A percentile compares a stretch with the other conserved stretches of the same genome.
Evolutionary conservation across 768 basidiomycete genomes (phyloP).

Genomic region (Lyophyllum atratum): DNA sequence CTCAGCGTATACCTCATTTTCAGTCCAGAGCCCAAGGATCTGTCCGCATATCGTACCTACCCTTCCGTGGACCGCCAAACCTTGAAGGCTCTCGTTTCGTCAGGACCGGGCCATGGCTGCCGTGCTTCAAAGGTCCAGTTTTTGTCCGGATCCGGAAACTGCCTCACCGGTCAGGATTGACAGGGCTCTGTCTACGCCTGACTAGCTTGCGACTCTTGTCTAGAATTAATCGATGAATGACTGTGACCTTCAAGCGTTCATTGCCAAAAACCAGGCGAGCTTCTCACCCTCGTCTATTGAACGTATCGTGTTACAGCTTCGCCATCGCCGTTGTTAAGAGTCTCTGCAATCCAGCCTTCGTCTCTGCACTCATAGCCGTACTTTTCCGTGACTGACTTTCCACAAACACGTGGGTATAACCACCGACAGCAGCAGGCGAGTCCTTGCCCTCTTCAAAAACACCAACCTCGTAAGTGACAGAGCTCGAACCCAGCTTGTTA

Average conservation of each 20-base stretch:
- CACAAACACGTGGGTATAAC: conserved; percentile 87
- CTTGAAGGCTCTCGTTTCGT: too few species aligned
- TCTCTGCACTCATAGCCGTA: conserved; percentile 41
- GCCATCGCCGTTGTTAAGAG: conserved; percentile 27
- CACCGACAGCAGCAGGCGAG: conserved; percentile 46
- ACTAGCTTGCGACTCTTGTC: too few species aligned
- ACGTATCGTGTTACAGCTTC: conserved; percentile 12
- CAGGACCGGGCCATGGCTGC: too few species aligned
- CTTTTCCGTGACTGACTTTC: conserved; percentile 60
- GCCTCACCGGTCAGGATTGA: too few species aligned
- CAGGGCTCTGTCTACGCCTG: too few species aligned
- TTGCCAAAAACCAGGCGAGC: background rate
- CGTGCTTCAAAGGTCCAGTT: too few species aligned
- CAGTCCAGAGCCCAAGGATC: too few species aligned
- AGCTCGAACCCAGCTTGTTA: conserved; percentile 67
- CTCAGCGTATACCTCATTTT: too few species aligned
- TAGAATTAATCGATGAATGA: too few species aligned
- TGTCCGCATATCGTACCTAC: too few species aligned
- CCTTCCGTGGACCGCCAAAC: too few species aligned
- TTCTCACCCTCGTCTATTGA: background rate
- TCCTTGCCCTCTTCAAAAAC: conserved; percentile 59
- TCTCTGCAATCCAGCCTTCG: conserved; percentile 48
- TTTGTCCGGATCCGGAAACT: too few species aligned
- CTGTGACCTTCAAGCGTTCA: background rate
- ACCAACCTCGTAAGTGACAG: conserved; percentile 79